Evolutionary conservation across 257 asterid genomes (phyloP), one percentile per base, ranked within the genome.

Genomic region (Jacaranda copaia): DNA sequence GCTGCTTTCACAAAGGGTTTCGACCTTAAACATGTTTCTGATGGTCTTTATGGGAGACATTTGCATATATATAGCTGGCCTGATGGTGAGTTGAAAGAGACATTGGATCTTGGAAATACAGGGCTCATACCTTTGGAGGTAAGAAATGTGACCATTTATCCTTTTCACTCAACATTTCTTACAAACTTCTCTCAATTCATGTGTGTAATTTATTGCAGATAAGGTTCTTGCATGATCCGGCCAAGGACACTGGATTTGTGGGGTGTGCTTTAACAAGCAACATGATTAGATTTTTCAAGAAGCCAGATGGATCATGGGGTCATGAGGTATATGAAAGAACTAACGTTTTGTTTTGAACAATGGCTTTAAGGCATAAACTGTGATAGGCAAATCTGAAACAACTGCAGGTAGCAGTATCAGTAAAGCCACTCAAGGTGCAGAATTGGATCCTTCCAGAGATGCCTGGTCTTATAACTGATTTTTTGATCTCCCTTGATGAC

Each of bases 31-130:
- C 90, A 96, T 81, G 98, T 96, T 76, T 67, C 97, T 0, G 92
- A 89, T 56, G 99, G 99, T 32, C 86, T 88, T 68, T 96, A 96
- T 5, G 98, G 99, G 52, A 85, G 95, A 16, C 99, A 96, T 85
- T 86, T 96, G 89, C 97, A 91, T 45, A 93, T 96, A 3, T 96
- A 96, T 73, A 90, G 90, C 81, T 96, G 99, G 99, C 99, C 98
- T 1, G 97, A 73, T 66, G 97, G 99, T 32, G 97, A 93, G 87
- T 81, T 96, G 81, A 87, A 89, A 79, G 95, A 96, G 84, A 93
- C 97, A 2, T 74, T 96, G 88, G 99, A 96, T 89, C 98, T 96
- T 79, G 99, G 99, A 45, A 86, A 64, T 76, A 83, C 97, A 0
- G 98, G 99, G 4, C 94, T 96, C 70, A 74, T 93, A 14, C 99